These are phyloP conservation scores for Trichophyton verrucosum DNA, from an alignment of 2,329 filamentous ascomycete species.

Conservation along the genomic window DNA sequence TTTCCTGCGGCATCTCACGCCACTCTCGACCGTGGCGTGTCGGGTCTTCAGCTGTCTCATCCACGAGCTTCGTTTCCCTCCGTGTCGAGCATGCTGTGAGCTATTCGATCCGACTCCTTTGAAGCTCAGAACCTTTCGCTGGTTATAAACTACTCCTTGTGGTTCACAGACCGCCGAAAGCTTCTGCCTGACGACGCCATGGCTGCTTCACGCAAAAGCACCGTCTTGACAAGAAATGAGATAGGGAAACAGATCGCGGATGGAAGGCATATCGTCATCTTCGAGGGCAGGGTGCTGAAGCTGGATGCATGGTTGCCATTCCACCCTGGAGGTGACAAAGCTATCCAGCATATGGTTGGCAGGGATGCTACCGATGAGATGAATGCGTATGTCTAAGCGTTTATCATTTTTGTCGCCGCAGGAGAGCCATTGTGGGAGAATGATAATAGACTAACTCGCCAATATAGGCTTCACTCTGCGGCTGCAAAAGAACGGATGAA, in stretches of 20 bases:
- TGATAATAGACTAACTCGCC: not conserved
- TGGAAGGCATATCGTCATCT: constrained; percentile 66
- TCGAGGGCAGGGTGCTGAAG: constrained; percentile 70
- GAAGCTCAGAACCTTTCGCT: not conserved
- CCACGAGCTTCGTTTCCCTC: not conserved
- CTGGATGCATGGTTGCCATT: constrained; percentile 79
- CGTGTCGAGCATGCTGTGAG: not conserved
- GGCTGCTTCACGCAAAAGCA: constrained; percentile 30
- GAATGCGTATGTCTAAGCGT: constrained; percentile 49
- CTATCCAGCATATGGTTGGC: constrained; percentile 86
- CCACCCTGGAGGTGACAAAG: constrained; percentile 83
- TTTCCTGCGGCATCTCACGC: not conserved
- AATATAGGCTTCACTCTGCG: constrained; percentile 60
- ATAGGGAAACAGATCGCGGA: constrained; percentile 75
- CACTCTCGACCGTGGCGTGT: not conserved
- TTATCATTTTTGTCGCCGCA: not conserved
- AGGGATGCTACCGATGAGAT: constrained; percentile 92
- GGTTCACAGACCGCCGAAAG: not conserved
- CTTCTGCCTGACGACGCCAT: not conserved
- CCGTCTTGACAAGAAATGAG: constrained; percentile 47
- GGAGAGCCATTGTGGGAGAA: not conserved
- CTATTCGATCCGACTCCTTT: not conserved
- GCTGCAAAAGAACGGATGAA: constrained; percentile 67
- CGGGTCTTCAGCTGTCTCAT: not conserved
- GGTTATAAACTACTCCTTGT: not conserved